Conservation (phyloP, 257 asterid genomes). For the Mentha longifolia region DNA sequence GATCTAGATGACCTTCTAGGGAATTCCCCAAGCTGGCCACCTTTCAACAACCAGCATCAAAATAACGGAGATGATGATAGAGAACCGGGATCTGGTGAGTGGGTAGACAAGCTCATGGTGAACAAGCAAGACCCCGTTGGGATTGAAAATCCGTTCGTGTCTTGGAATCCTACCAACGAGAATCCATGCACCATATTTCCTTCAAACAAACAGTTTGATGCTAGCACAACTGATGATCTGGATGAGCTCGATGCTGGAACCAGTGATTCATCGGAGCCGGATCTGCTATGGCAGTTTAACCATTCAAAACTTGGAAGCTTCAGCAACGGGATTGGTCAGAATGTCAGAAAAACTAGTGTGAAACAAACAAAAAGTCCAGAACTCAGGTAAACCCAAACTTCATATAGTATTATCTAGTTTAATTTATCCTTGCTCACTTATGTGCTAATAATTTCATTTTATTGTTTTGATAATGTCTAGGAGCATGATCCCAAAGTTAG, state of each 20-base stretch:
- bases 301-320: slow-evolving; percentile 58
- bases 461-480: slow-evolving; percentile 39
- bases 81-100: slow-evolving; percentile 74
- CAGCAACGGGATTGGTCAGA: slow-evolving; percentile 54
- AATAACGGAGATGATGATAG: slow-evolving; percentile 59
- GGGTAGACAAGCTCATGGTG: slow-evolving; percentile 99
- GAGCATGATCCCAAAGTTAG: slow-evolving; percentile 62
- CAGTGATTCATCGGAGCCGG: slow-evolving; percentile 92
- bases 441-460: neutral
- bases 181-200: slow-evolving; percentile 47
- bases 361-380: slow-evolving; percentile 68
- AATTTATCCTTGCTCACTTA: neutral
- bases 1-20: slow-evolving; percentile 83
- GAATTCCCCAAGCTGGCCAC: slow-evolving; percentile 89
- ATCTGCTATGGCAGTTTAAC: slow-evolving; percentile 83
- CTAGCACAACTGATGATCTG: slow-evolving; percentile 56
- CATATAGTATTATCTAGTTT: neutral
- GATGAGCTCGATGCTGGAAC: slow-evolving; percentile 85
- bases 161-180: slow-evolving; percentile 58
- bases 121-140: slow-evolving; percentile 68
- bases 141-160: slow-evolving; percentile 41
- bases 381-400: slow-evolving; percentile 51
- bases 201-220: slow-evolving; percentile 50
- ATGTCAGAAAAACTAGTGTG: slow-evolving; percentile 49
- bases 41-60: slow-evolving; percentile 55